Evolutionary conservation across 192 early-diverging fungal species (phyloP), one percentile per base, ranked within the genome.

Genomic region (Backusella australiensis): DNA sequence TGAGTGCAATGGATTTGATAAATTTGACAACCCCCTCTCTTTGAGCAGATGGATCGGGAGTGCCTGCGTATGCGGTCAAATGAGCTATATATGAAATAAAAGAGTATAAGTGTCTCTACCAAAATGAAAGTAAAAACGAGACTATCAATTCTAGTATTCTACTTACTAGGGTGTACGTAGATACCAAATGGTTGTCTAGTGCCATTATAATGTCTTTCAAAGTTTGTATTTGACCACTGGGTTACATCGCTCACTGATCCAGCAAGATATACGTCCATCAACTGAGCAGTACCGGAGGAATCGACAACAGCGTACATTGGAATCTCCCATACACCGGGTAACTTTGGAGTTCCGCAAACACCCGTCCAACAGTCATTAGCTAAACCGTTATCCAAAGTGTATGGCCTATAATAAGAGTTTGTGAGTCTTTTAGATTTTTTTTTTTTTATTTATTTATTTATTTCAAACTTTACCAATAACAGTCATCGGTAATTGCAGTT

Each of bases 271-370:
- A 87, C 82, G 71, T 87, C 85, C 82, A 86, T 87, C 35, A 83
- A 73, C 49, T 78, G 78, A 32, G 81, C 68, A 12, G 75, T 76
- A 23, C 69, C 77, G 32, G 72, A 71, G 9, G 83, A 78, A 68
- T 86, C 86, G 11, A 85, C 75, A 67, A 89, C 78, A 9, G 84
- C 78, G 42, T 88, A 82, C 86, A 92, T 90, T 21, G 91, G 90
- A 32, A 92, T 81, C 81, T 92, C 90, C 88, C 89, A 92, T 63
- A 92, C 77, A 12, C 90, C 90, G 3, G 88, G 87, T 38, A 84
- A 66, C 14, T 72, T 74, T 41, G 79, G 73, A 1, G 71, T 42
- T 12, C 56, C 56, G 65, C 91, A 91, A 39, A 86, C 82, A 14
- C 79, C 85, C 42, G 75, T 86, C 82, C 82, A 85, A 46, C 86